A percentile compares a stretch with the other conserved stretches of the same genome.
Conservation (phyloP, 2,329 filamentous ascomycete species). For the Xylaria sp. region DNA sequence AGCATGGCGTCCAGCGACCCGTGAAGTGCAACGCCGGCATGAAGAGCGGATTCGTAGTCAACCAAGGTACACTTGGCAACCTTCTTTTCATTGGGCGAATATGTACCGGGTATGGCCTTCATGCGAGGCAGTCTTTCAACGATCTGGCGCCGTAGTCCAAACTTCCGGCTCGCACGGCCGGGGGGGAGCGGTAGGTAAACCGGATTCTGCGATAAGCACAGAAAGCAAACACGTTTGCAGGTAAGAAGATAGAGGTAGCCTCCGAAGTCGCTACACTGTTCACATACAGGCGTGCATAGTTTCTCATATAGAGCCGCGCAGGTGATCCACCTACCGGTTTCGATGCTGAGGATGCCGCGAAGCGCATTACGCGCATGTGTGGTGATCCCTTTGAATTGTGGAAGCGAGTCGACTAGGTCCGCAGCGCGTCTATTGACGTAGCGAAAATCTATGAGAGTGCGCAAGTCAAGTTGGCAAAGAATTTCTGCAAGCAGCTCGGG, state of each 20-base stretch:
- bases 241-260: slow-evolving; percentile 12
- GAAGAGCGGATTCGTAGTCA: slow-evolving; percentile 7
- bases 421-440: slow-evolving; percentile 38
- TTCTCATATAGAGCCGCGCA: slow-evolving; percentile 4
- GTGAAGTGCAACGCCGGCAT: neutral
- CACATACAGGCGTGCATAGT: neutral
- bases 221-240: slow-evolving; percentile 8
- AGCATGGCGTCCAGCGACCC: slow-evolving; percentile 2
- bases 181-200: neutral
- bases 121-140: slow-evolving; percentile 5
- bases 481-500: slow-evolving; percentile 23
- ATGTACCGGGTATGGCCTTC: slow-evolving; percentile 4
- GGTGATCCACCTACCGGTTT: slow-evolving; percentile 4
- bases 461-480: slow-evolving; percentile 27
- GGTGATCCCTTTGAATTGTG: slow-evolving; percentile 38
- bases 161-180: neutral
- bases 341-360: neutral
- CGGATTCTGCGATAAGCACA: neutral
- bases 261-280: slow-evolving; percentile 10
- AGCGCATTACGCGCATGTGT: slow-evolving; percentile 7
- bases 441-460: slow-evolving; percentile 26
- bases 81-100: neutral
- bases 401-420: slow-evolving; percentile 44
- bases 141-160: neutral
- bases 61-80: neutral